Conservation (phyloP, 352 stramenopile species). For the Globisporangium middletonii region DNA sequence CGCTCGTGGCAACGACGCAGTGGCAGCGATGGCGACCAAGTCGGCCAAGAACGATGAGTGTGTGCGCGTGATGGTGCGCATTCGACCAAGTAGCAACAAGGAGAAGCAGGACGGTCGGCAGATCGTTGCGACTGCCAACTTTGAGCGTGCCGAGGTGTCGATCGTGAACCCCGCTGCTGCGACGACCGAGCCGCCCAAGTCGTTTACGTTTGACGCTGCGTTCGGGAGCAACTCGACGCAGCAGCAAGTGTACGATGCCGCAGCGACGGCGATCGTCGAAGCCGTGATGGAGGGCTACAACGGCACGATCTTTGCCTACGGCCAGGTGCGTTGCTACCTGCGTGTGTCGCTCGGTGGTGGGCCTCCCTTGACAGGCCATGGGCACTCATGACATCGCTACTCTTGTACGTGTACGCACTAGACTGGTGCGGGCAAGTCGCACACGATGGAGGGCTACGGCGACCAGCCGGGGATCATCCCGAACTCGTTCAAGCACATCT, state of each 20-base stretch:
- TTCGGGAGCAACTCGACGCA: conserved; percentile 92
- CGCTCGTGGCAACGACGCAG: too few relatives aligned
- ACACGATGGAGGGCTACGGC: conserved; percentile 83
- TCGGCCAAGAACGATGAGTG: conserved; percentile 83
- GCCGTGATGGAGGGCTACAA: conserved; percentile 88
- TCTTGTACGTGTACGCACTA: conserved; percentile 8
- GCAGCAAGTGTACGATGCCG: conserved; percentile 91
- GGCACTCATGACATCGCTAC: neutral
- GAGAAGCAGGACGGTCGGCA: conserved; percentile 92
- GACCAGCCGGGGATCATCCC: conserved; percentile 86
- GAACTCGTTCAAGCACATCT: conserved; percentile 89
- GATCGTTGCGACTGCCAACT: conserved; percentile 80
- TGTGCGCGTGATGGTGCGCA: conserved; percentile 95
- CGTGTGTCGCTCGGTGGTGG: too few relatives aligned
- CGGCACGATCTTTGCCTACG: conserved; percentile 84
- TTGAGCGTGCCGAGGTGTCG: conserved; percentile 86
- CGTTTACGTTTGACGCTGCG: conserved; percentile 96
- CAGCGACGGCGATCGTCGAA: conserved; percentile 88
- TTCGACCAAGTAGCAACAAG: conserved; percentile 93
- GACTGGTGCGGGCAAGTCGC: conserved; percentile 86
- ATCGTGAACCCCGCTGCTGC: conserved; percentile 79
- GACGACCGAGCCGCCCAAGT: conserved; percentile 84
- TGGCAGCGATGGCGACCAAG: conserved; percentile 26
- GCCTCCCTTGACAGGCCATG: neutral
- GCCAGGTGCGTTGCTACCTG: conserved; percentile 70